Evolutionary conservation across 768 basidiomycete genomes (phyloP).

Genomic region (Naganishia friedmannii): DNA sequence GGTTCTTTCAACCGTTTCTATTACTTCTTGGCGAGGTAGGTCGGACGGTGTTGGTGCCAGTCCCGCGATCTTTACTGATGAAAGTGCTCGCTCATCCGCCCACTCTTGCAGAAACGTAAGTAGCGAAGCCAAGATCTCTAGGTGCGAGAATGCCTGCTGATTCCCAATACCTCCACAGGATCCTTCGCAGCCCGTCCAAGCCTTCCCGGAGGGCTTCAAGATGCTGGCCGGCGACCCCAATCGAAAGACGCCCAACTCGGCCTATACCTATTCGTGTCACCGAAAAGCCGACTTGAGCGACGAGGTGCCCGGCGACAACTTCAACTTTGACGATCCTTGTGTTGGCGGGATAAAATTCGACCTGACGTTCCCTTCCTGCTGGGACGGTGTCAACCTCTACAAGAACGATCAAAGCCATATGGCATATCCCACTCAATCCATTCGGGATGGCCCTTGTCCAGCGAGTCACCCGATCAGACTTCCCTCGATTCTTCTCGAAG

Average conservation of each 20-base stretch:
- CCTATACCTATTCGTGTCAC: conserved; percentile 1
- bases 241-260: conserved; percentile 2
- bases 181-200: conserved; percentile 18
- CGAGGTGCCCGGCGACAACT: conserved; percentile 28
- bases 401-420: conserved; percentile 41
- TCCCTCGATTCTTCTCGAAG: conserved; percentile 45
- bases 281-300: conserved; percentile 16
- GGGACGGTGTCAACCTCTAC: conserved; percentile 49
- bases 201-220: conserved; percentile 40
- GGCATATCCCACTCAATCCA: conserved; percentile 33
- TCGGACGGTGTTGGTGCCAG: neutral
- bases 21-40: conserved; percentile 12
- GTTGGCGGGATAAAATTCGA: conserved; percentile 41
- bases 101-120: conserved; percentile 2
- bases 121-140: neutral
- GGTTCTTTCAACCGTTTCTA: conserved; percentile 15
- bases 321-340: conserved; percentile 39
- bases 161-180: neutral
- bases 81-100: neutral
- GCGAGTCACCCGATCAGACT: conserved; percentile 43
- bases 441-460: conserved; percentile 35
- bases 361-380: conserved; percentile 43
- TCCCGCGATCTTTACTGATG: neutral
- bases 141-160: neutral
- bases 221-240: conserved; percentile 40